Conservation (phyloP, 2,329 filamentous ascomycete genomes). For the Beauveria sp. region DNA sequence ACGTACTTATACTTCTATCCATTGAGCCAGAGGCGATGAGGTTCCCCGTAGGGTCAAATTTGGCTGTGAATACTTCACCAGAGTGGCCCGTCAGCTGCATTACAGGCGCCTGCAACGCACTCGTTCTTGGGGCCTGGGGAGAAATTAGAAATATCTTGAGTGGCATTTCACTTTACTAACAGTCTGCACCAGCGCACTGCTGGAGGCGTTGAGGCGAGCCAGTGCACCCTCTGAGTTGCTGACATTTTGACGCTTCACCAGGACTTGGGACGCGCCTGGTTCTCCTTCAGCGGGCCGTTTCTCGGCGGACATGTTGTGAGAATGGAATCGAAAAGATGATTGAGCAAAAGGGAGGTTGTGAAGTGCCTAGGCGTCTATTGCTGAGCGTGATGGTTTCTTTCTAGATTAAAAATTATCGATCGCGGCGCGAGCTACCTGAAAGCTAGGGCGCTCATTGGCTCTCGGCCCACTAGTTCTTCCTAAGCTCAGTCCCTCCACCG, state of each 20-base stretch:
- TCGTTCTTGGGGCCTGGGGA: slow-evolving; percentile 66
- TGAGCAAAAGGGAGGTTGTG: neutral
- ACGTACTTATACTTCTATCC: slow-evolving; percentile 81
- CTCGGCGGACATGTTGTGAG: slow-evolving; percentile 68
- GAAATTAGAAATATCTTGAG: slow-evolving; percentile 12
- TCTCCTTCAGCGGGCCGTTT: slow-evolving; percentile 86
- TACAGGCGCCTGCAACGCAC: slow-evolving; percentile 77
- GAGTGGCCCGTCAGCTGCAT: slow-evolving; percentile 81
- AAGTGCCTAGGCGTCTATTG: neutral
- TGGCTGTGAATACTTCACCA: slow-evolving; percentile 85
- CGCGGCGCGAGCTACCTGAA: slow-evolving; percentile 2
- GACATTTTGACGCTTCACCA: slow-evolving; percentile 82
- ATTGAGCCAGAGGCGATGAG: slow-evolving; percentile 91
- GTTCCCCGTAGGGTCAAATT: slow-evolving; percentile 83
- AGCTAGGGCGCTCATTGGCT: slow-evolving; percentile 18
- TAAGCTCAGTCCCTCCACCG: slow-evolving; percentile 13
- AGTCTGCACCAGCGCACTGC: slow-evolving; percentile 41
- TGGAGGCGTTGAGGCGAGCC: slow-evolving; percentile 43
- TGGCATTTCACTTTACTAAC: slow-evolving; percentile 28
- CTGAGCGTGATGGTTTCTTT: neutral
- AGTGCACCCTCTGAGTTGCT: slow-evolving; percentile 39
- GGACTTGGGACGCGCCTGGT: slow-evolving; percentile 69
- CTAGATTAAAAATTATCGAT: slow-evolving; percentile 5
- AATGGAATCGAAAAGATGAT: neutral
- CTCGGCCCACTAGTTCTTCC: slow-evolving; percentile 30